A percentile compares a stretch with the other conserved stretches of the same genome.
Conservation (phyloP, 1,139 yeast species). For the Pichia norvegensis region DNA sequence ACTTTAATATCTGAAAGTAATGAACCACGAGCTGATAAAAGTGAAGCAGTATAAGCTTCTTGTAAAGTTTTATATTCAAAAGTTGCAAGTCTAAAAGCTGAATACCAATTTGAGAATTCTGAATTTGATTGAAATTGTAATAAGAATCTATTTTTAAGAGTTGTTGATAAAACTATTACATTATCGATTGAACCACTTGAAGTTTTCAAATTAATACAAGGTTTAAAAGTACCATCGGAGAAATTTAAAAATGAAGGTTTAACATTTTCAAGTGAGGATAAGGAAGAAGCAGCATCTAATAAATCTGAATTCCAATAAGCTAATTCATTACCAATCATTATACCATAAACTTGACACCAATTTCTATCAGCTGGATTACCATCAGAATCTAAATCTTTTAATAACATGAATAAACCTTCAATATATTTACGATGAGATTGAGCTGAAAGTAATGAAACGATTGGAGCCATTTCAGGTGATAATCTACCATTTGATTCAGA, state of each 20-base stretch:
- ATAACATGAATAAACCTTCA: constrained; percentile 67
- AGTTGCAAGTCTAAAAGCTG: constrained; percentile 71
- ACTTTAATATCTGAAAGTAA: constrained; percentile 80
- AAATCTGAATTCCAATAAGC: constrained; percentile 89
- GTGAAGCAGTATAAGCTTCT: constrained; percentile 93
- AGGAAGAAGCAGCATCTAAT: constrained; percentile 35
- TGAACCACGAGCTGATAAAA: constrained; percentile 81
- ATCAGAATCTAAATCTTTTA: constrained; percentile 68
- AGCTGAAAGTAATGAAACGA: constrained; percentile 62
- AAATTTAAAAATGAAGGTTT: constrained; percentile 88
- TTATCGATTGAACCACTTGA: constrained; percentile 57
- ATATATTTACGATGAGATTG: constrained; percentile 66
- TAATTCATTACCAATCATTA: constrained; percentile 79
- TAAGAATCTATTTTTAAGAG: constrained; percentile 78
- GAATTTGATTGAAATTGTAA: constrained; percentile 62
- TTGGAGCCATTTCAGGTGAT: constrained; percentile 68
- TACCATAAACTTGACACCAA: constrained; percentile 93
- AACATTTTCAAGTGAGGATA: constrained; percentile 22
- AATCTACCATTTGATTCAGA: constrained; percentile 26
- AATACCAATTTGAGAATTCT: constrained; percentile 61
- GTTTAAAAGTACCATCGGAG: constrained; percentile 82
- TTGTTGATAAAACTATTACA: constrained; percentile 81
- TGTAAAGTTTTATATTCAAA: constrained; percentile 78
- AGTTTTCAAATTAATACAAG: constrained; percentile 54
- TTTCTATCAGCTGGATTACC: constrained; percentile 77